phyloP scores from a whole-genome alignment of 2,329 filamentous ascomycete genomes.

The Elsinoe perseae region DNA sequence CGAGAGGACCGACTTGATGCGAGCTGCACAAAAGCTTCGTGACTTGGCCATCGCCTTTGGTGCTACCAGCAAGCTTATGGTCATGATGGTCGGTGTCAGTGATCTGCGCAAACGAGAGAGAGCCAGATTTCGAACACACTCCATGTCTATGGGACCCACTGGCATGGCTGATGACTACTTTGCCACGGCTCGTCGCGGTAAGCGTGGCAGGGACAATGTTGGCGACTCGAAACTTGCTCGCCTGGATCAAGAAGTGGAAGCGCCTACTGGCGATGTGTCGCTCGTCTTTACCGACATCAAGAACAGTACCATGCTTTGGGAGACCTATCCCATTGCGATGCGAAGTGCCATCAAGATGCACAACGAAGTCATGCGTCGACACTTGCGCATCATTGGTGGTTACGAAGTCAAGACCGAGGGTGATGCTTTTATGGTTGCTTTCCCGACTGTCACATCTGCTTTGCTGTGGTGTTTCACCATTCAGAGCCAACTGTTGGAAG shows the following conservation, averaged over 20 bases:
- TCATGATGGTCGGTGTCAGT: constrained; percentile 93
- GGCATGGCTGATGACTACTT: constrained; percentile 65
- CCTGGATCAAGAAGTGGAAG: constrained; percentile 82
- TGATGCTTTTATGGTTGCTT: constrained; percentile 98
- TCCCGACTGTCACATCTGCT: constrained; percentile 89
- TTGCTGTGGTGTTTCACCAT: constrained; percentile 95
- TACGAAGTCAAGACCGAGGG: constrained; percentile 99
- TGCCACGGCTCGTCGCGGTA: constrained; percentile 55
- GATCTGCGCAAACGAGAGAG: constrained; percentile 82
- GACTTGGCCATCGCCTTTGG: constrained; percentile 95
- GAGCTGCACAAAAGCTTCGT: constrained; percentile 85
- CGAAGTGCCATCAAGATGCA: constrained; percentile 93
- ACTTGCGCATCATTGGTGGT: constrained; percentile 85
- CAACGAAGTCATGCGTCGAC: constrained; percentile 92
- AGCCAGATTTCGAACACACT: constrained; percentile 67
- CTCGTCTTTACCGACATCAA: constrained; percentile 99
- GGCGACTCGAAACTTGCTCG: constrained; percentile 80
- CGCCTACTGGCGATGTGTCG: constrained; percentile 80
- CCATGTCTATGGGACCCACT: constrained; percentile 75
- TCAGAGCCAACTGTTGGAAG: constrained; percentile 77
- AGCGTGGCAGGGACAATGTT: constrained; percentile 50
- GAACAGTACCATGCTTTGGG: constrained; percentile 93
- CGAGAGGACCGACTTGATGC: constrained; percentile 85
- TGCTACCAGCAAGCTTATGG: constrained; percentile 91
- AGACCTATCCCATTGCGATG: constrained; percentile 92